These are phyloP conservation scores for Lolium rigidum DNA, from an alignment of 176 grass and related monocot genomes.

Conservation along the genomic window DNA sequence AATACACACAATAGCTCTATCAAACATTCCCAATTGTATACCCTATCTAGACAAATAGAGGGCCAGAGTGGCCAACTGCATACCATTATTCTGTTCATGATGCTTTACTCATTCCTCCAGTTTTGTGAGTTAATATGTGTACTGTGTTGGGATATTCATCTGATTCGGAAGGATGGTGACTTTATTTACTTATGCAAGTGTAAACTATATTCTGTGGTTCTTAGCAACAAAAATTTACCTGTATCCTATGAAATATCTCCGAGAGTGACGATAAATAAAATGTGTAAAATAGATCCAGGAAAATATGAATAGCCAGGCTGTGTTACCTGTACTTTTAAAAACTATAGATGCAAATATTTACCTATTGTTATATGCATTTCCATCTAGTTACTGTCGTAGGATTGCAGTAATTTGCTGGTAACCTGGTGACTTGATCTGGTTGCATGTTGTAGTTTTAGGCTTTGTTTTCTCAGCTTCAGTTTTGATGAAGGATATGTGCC, in stretches of 20 bases:
- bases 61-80: neutral
- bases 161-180: neutral
- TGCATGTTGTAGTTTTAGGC: neutral
- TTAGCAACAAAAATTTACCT: neutral
- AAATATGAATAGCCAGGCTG: neutral
- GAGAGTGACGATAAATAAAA: neutral
- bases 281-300: neutral
- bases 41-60: neutral
- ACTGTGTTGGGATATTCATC: neutral
- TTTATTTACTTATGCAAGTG: neutral
- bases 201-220: neutral
- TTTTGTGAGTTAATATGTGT: neutral
- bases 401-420: conserved; percentile 22
- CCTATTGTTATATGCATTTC: neutral
- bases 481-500: conserved; percentile 15
- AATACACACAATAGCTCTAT: conserved; percentile 27
- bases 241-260: neutral
- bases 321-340: conserved; percentile 14
- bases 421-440: neutral
- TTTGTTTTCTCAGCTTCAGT: conserved; percentile 10
- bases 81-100: conserved; percentile 20
- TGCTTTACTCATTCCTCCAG: conserved; percentile 15
- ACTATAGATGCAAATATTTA: conserved; percentile 7
- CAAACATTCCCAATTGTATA: neutral
- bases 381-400: neutral